Conservation (phyloP, 306 rosid species). For the Quillaja saponaria region DNA sequence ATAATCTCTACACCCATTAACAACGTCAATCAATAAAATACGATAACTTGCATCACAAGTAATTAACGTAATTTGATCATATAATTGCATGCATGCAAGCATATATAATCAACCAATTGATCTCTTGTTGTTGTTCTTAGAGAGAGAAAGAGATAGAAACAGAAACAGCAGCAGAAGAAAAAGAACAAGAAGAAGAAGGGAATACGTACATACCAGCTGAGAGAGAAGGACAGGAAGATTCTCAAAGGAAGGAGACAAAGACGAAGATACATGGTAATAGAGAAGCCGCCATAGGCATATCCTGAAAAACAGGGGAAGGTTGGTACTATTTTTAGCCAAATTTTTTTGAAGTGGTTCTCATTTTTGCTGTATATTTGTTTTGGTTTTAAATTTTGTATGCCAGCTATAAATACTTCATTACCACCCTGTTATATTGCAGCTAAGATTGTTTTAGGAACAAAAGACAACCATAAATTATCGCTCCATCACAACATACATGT, state of each 20-base stretch:
- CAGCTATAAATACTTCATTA: no score
- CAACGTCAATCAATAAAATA: no score
- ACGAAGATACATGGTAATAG: slow-evolving; percentile 31
- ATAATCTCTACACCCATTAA: not conserved
- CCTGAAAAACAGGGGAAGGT: slow-evolving; percentile 27
- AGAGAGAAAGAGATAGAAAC: not conserved
- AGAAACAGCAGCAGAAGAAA: not conserved
- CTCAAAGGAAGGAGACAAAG: slow-evolving; percentile 39
- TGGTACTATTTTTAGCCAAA: no score
- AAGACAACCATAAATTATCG: no score
- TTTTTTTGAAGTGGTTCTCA: not conserved
- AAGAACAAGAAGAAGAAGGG: not conserved
- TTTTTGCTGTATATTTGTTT: not conserved
- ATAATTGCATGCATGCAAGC: not conserved
- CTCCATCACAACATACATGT: no score
- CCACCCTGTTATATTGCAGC: no score
- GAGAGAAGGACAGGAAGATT: slow-evolving; percentile 45
- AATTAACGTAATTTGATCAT: not conserved
- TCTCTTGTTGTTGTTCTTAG: not conserved
- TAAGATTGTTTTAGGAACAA: no score
- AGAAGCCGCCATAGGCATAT: slow-evolving; percentile 26
- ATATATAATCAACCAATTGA: not conserved
- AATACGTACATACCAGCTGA: slow-evolving; percentile 27
- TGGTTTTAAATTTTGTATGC: no score
- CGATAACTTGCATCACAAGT: not conserved